phyloP scores from a whole-genome alignment of 208 protist species.

The Wallacemonas sp. region DNA sequence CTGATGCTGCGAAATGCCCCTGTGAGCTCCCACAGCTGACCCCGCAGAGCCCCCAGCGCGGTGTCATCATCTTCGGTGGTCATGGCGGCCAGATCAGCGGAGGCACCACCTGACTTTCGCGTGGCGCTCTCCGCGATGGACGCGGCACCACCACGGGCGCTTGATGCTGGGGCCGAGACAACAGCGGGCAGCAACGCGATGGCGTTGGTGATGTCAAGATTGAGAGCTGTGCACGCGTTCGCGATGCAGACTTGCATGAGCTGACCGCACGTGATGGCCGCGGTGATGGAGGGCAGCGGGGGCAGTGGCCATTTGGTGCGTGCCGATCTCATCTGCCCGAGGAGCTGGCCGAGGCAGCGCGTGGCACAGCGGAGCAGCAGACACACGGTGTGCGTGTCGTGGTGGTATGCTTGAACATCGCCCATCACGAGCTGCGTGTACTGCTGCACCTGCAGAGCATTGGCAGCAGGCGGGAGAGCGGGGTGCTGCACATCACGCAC shows the following conservation, averaged over 20 bases:
- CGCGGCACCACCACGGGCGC: neutral
- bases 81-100: neutral
- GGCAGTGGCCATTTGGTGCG: conserved; percentile 46
- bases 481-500: conserved; percentile 11
- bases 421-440: conserved; percentile 56
- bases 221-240: conserved; percentile 64
- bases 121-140: neutral
- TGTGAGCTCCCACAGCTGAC: neutral
- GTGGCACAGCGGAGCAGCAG: conserved; percentile 52
- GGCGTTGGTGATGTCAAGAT: conserved; percentile 48
- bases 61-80: conserved; percentile 14
- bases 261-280: conserved; percentile 50
- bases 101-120: too few species aligned
- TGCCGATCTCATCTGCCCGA: conserved; percentile 29
- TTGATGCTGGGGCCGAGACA: neutral
- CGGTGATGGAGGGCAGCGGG: conserved; percentile 65
- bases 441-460: conserved; percentile 39
- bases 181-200: conserved; percentile 49
- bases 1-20: neutral
- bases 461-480: conserved; percentile 28
- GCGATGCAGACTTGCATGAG: conserved; percentile 74
- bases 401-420: conserved; percentile 60
- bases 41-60: neutral
- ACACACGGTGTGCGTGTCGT: conserved; percentile 56
- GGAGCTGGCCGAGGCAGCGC: conserved; percentile 38